A percentile compares a stretch with the other conserved stretches of the same genome.
These are phyloP conservation scores for sunflower (Helianthus annuus) DNA, from an alignment of 129 eudicot species.

Conservation along the genomic window DNA sequence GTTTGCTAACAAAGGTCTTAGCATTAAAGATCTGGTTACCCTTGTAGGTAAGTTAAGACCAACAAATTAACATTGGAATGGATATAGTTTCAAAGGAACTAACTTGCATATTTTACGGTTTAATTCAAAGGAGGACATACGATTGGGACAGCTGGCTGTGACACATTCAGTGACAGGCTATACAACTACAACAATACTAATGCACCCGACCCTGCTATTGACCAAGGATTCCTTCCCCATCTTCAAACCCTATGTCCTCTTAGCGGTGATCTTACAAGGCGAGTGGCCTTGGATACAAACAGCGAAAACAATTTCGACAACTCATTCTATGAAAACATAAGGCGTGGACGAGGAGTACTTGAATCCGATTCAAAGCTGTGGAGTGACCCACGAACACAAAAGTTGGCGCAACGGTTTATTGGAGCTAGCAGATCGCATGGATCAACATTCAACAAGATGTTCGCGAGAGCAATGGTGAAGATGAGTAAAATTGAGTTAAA, in stretches of 20 bases:
- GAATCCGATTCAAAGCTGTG: slow-evolving; percentile 65
- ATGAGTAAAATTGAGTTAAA: slow-evolving; percentile 57
- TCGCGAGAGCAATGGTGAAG: slow-evolving; percentile 69
- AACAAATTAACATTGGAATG: neutral
- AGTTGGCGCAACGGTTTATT: slow-evolving; percentile 45
- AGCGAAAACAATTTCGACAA: slow-evolving; percentile 41
- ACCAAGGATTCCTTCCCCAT: slow-evolving; percentile 48
- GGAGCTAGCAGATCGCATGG: slow-evolving; percentile 52
- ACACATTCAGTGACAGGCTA: slow-evolving; percentile 57
- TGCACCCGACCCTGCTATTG: slow-evolving; percentile 56
- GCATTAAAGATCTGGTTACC: slow-evolving; percentile 65
- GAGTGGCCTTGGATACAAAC: slow-evolving; percentile 52
- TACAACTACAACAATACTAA: slow-evolving; percentile 56
- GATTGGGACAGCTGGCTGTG: slow-evolving; percentile 68
- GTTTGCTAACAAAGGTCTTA: slow-evolving; percentile 55
- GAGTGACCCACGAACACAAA: slow-evolving; percentile 47
- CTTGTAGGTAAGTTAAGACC: slow-evolving; percentile 60
- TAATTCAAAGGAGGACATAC: slow-evolving; percentile 64
- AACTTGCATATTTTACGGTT: no score
- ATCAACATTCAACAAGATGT: slow-evolving; percentile 45
- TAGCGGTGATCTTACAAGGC: slow-evolving; percentile 36
- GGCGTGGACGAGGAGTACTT: slow-evolving; percentile 53
- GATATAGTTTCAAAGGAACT: no score
- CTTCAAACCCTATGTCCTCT: slow-evolving; percentile 60
- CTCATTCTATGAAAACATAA: slow-evolving; percentile 46